Percentiles rank a stretch among this genome's conserved stretches.
Conservation (phyloP, 345 rosid genomes). For the Aurinia saxatilis region DNA sequence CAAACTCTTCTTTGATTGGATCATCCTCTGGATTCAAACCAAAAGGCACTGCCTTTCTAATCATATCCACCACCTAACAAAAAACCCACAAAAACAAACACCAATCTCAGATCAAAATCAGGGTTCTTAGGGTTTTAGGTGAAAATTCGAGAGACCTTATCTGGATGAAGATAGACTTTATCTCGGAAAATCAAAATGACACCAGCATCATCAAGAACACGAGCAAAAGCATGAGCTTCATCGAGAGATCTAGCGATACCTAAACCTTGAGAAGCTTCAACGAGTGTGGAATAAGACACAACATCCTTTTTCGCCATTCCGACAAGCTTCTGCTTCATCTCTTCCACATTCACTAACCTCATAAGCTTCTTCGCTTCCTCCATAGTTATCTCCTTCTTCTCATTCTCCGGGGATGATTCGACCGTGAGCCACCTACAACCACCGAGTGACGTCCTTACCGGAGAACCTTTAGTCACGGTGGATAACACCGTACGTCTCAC, state of each 20-base stretch:
- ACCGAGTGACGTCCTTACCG: constrained; percentile 10
- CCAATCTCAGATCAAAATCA: neutral
- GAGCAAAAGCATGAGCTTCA: constrained; percentile 68
- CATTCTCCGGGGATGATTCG: neutral
- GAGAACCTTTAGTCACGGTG: constrained; percentile 6
- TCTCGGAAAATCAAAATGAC: constrained; percentile 73
- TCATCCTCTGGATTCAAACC: constrained; percentile 62
- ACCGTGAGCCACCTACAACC: constrained; percentile 12
- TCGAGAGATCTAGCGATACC: constrained; percentile 62
- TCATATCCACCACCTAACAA: constrained; percentile 90
- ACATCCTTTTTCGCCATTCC: constrained; percentile 57
- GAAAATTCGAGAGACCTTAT: constrained; percentile 47
- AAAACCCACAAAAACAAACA: neutral
- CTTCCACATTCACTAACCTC: constrained; percentile 77
- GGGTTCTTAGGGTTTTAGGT: neutral
- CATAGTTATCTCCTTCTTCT: constrained; percentile 31
- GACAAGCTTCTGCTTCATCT: constrained; percentile 57
- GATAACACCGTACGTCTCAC: constrained; percentile 21
- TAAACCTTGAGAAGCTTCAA: constrained; percentile 43
- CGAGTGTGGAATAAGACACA: constrained; percentile 42
- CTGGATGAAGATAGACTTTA: constrained; percentile 77
- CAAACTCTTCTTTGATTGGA: constrained; percentile 57
- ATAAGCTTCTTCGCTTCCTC: constrained; percentile 70
- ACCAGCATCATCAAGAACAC: constrained; percentile 78
- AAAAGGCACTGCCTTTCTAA: constrained; percentile 74